Percentiles rank a stretch among this genome's conserved stretches.
Evolutionary conservation across 2,329 filamentous ascomycete genomes (phyloP).

Genomic region (Arthrobotrys megalospora): DNA sequence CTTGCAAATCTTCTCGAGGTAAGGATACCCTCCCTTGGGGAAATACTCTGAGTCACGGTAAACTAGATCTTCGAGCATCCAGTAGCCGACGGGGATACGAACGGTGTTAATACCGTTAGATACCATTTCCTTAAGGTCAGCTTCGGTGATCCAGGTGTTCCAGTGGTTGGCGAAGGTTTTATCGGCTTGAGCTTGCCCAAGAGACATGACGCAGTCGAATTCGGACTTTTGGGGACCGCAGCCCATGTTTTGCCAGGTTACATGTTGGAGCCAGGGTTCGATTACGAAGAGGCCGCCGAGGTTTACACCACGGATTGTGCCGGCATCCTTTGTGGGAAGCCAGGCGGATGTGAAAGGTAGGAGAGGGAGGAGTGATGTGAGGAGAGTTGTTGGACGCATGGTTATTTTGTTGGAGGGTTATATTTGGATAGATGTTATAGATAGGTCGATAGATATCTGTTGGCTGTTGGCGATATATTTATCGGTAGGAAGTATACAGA

Average conservation of each 20-base stretch:
- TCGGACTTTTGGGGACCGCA: slow-evolving; percentile 70
- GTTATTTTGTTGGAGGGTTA: background rate
- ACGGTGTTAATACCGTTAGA: slow-evolving; percentile 72
- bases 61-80: slow-evolving; percentile 72
- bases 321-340: slow-evolving; percentile 66
- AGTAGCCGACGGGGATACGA: slow-evolving; percentile 73
- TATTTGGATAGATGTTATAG: slow-evolving; percentile 1
- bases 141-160: slow-evolving; percentile 70
- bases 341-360: slow-evolving; percentile 46
- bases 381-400: slow-evolving; percentile 29
- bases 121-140: slow-evolving; percentile 71
- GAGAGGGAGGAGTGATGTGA: slow-evolving; percentile 21
- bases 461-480: slow-evolving; percentile 1
- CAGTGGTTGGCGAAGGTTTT: slow-evolving; percentile 71
- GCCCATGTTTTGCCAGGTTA: slow-evolving; percentile 70
- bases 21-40: slow-evolving; percentile 70
- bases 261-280: slow-evolving; percentile 72
- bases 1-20: slow-evolving; percentile 70
- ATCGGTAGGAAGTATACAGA: background rate
- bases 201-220: slow-evolving; percentile 72
- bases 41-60: slow-evolving; percentile 71
- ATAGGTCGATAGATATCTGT: background rate
- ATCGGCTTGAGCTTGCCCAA: slow-evolving; percentile 70
- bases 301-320: slow-evolving; percentile 72
- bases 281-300: slow-evolving; percentile 72